A percentile compares a stretch with the other conserved stretches of the same genome.
Evolutionary conservation across 441 rosid species (phyloP).

Genomic region (Gossypium davidsonii): DNA sequence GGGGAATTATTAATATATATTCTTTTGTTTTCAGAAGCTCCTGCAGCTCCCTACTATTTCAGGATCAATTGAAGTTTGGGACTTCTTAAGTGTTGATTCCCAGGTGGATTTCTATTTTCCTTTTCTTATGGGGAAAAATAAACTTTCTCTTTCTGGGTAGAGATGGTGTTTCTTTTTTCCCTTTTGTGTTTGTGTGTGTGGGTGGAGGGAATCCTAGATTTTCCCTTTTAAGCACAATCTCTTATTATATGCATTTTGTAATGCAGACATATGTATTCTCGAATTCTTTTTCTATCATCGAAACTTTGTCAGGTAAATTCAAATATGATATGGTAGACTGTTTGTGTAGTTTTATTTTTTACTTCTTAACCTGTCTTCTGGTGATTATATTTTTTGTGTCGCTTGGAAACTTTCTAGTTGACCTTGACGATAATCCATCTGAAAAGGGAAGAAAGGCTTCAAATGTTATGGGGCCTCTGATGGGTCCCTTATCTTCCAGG

Average conservation of each 20-base stretch:
- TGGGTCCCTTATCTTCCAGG: conserved; percentile 33
- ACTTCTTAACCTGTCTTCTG: conserved; percentile 10
- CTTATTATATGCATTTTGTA: conserved; percentile 27
- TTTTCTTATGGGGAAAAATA: background rate
- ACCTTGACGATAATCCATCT: conserved; percentile 50
- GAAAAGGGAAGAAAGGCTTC: conserved; percentile 39
- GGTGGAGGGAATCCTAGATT: background rate
- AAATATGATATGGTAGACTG: conserved; percentile 17
- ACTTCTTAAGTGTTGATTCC: conserved; percentile 95
- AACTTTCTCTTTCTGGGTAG: background rate
- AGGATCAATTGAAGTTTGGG: conserved; percentile 99
- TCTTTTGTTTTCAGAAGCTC: conserved; percentile 42
- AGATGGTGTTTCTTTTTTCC: background rate
- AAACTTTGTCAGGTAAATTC: conserved; percentile 79
- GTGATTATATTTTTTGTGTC: conserved; percentile 5
- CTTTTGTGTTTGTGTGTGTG: background rate
- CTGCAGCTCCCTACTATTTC: conserved; percentile 85
- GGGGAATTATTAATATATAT: background rate
- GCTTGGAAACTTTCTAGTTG: conserved; percentile 37
- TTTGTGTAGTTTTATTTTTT: conserved; percentile 9
- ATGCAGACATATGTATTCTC: conserved; percentile 95
- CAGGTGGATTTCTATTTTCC: conserved; percentile 46
- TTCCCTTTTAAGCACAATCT: conserved; percentile 8
- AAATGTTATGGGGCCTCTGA: conserved; percentile 28
- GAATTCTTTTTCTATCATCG: conserved; percentile 84